These are phyloP conservation scores for Citrus sinensis DNA, from an alignment of 345 rosid species.

Conservation along the genomic window DVS_A1.0 CM039163.1:5967001-5967500, in stretches of 20 bases:
- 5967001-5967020: constrained; percentile 7
- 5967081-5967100: constrained; percentile 70
- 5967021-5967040: constrained; percentile 6
- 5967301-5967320: constrained; percentile 42
- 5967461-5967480: constrained; percentile 88
- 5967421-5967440: not conserved
- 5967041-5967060: constrained; percentile 25
- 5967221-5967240: constrained; percentile 81
- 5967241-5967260: constrained; percentile 90
- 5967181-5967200: constrained; percentile 39
- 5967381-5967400: not conserved
- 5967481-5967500: constrained; percentile 59
- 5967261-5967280: constrained; percentile 96
- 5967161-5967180: constrained; percentile 47
- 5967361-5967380: not conserved
- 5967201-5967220: constrained; percentile 56
- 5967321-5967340: constrained; percentile 60
- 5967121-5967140: constrained; percentile 65
- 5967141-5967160: constrained; percentile 47
- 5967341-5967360: constrained; percentile 78
- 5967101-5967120: constrained; percentile 57
- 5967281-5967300: constrained; percentile 67
- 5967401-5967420: not conserved
- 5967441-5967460: not conserved
- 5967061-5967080: constrained; percentile 59